A percentile compares a stretch with the other conserved stretches of the same genome.
These are phyloP conservation scores for Fusarium praegraminearum DNA, from an alignment of 2,329 filamentous ascomycete genomes.

Conservation along the genomic window DNA sequence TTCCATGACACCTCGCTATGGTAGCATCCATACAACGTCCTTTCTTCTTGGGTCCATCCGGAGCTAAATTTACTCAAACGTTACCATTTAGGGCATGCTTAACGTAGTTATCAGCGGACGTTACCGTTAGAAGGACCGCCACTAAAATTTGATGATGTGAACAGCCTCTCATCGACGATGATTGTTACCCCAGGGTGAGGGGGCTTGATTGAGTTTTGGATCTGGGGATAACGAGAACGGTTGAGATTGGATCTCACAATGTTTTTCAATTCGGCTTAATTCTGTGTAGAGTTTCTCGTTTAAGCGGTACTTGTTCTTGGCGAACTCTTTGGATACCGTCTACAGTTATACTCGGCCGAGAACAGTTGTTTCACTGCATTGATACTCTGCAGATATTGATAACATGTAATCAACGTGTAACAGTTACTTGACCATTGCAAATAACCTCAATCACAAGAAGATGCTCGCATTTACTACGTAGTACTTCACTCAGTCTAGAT, in stretches of 20 bases:
- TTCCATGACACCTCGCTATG: not conserved
- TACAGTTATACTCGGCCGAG: not conserved
- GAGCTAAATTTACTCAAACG: constrained; percentile 10
- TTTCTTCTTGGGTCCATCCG: not conserved
- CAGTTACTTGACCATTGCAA: not conserved
- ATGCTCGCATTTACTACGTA: not conserved
- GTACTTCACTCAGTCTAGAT: not conserved
- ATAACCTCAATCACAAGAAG: not conserved
- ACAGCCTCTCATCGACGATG: constrained; percentile 19
- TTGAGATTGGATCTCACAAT: not conserved
- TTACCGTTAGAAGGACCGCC: constrained; percentile 30
- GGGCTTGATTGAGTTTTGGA: constrained; percentile 1
- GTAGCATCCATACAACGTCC: constrained; percentile 15
- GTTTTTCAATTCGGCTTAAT: not conserved
- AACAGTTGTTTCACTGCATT: not conserved
- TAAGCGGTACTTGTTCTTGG: constrained; percentile 4
- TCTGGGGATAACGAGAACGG: constrained; percentile 5
- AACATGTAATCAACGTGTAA: not conserved
- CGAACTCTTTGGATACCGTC: not conserved
- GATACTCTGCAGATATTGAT: not conserved
- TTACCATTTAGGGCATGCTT: constrained; percentile 11
- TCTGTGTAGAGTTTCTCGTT: not conserved
- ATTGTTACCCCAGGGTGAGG: constrained; percentile 19
- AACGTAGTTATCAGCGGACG: constrained; percentile 18
- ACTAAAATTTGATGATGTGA: constrained; percentile 13